These are phyloP conservation scores for Trypanosoma avium DNA, from an alignment of 208 protist species.

Conservation along the genomic window DNA sequence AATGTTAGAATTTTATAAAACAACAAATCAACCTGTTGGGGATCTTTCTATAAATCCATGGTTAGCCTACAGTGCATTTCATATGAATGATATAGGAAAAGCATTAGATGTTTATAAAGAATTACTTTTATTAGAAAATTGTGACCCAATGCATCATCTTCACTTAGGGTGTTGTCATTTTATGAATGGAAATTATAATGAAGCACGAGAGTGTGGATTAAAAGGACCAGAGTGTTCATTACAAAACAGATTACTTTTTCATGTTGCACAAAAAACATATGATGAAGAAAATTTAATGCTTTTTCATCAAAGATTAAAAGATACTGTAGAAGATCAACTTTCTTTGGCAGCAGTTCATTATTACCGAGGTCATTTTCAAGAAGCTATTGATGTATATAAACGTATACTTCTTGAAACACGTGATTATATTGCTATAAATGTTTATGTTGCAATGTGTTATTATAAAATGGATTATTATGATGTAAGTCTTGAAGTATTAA, in stretches of 20 bases:
- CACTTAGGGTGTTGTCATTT: constrained; percentile 88
- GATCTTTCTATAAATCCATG: constrained; percentile 85
- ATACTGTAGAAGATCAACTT: constrained; percentile 92
- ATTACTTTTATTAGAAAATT: constrained; percentile 58
- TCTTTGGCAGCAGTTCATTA: constrained; percentile 95
- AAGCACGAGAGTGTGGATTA: constrained; percentile 89
- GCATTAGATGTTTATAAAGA: constrained; percentile 91
- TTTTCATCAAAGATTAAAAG: constrained; percentile 92
- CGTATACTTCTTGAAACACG: constrained; percentile 93
- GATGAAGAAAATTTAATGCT: constrained; percentile 93
- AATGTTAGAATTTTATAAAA: constrained; percentile 91
- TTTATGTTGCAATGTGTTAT: constrained; percentile 98
- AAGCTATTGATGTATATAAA: constrained; percentile 98
- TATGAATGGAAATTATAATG: constrained; percentile 80
- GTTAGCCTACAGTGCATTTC: constrained; percentile 94
- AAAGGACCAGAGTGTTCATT: constrained; percentile 77
- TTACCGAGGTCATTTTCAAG: constrained; percentile 94
- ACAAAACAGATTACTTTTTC: constrained; percentile 94
- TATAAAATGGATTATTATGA: constrained; percentile 98
- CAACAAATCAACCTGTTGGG: constrained; percentile 66
- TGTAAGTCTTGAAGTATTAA: constrained; percentile 91
- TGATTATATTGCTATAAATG: constrained; percentile 93
- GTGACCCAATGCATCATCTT: constrained; percentile 70
- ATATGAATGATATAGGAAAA: constrained; percentile 93
- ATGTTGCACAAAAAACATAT: constrained; percentile 92